These are phyloP conservation scores for Haplosporangium sp. DNA, from an alignment of 371 early-diverging fungal species.

Conservation along the genomic window DNA sequence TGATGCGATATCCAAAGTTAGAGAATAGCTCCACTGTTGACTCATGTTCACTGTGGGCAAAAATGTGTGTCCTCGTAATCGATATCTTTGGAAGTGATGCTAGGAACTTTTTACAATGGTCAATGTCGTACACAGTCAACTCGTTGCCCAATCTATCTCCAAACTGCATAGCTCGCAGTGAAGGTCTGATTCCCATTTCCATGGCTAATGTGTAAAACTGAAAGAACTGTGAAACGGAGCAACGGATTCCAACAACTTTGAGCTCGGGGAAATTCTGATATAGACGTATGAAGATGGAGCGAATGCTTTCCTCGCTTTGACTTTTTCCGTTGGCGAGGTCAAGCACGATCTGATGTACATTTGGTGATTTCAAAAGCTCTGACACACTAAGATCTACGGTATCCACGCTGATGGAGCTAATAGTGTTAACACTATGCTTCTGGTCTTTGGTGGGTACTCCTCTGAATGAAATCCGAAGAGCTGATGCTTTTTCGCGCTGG, in stretches of 20 bases:
- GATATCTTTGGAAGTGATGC: background rate
- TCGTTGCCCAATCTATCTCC: background rate
- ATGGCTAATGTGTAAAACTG: background rate
- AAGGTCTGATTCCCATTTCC: background rate
- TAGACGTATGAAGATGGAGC: background rate
- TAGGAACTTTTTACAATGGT: background rate
- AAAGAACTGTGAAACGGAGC: background rate
- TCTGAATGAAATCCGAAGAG: background rate
- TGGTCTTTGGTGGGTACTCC: background rate
- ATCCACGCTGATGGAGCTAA: background rate
- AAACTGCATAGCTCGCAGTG: background rate
- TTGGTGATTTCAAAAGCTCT: background rate
- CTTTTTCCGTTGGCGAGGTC: background rate
- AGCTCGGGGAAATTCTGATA: background rate
- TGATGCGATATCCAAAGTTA: background rate
- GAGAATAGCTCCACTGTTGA: background rate
- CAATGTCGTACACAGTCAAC: background rate
- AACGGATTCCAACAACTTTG: conserved; percentile 1
- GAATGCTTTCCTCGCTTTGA: background rate
- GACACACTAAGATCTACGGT: background rate
- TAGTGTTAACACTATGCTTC: background rate
- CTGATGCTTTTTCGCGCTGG: background rate
- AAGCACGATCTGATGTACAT: background rate
- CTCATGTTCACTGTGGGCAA: background rate
- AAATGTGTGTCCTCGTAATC: background rate